Base-by-base conservation (phyloP, 345 rosid genomes). In the Boechera retrofracta region DNA sequence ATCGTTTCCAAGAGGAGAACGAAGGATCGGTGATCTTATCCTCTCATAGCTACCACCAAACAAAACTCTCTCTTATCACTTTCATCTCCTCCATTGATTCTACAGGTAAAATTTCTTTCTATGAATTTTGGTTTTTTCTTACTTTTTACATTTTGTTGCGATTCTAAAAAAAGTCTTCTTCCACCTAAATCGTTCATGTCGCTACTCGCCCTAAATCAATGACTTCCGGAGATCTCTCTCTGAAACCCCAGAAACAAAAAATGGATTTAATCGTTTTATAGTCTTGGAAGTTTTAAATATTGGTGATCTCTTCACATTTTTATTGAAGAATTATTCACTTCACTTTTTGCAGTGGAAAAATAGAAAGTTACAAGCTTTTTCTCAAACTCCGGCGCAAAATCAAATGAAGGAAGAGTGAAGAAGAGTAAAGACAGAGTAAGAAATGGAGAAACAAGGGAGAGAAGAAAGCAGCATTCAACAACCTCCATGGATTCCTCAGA, bases 401-500 rank as follows among this genome's bases (percentile, higher is more conserved):
- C 61, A 48, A 12, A 44, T 16, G 5, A 1, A 56, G 54, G 33
- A 78, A 64, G 64, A 38, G 67, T 56, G 31, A 69, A 31, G 54
- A 67, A 64, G 64, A 38, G 67, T 56, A 15, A 69, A 31, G 54
- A 67, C 3, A 51, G 21, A 66, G 55, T 24, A 3, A 53, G 18
- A 80, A 28, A 76, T 73, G 77, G 77, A 78, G 28, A 47, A 74
- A 29, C 49, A 69, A 58, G 56, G 33, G 33, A 41, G 53, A 36
- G 79, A 82, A 58, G 84, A 82, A 54, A 64, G 59, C 12, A 49
- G 69, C 55, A 41, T 56, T 64, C 84, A 67, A 39, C 18, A 69
- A 32, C 21, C 53, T 36, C 75, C 83, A 38, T 86, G 88, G 91
- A 82, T 82, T 70, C 92, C 91, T 15, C 54, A 72, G 51, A 85